Base-by-base conservation (phyloP, 305 asterid genomes). In the Fraxinus paxiana region DNA sequence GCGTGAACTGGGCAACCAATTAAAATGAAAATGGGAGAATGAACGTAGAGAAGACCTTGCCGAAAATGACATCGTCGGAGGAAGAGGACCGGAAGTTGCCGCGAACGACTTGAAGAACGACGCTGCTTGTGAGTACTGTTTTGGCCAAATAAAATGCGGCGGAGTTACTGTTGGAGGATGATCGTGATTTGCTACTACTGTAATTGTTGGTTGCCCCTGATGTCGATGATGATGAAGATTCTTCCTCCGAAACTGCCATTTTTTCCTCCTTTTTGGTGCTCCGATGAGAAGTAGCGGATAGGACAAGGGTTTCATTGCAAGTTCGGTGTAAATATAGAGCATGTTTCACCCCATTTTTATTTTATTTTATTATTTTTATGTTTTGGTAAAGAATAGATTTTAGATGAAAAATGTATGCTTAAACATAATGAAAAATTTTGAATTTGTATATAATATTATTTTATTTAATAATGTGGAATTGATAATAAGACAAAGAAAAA, bases 71-170 rank as follows among this genome's bases (percentile, higher is more conserved):
- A 82, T 96, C 99, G 84, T 87, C 76, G 0, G 97, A 89, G 28
- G 90, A 82, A 70, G 91, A 76, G 46, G 92, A 90, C 85, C 98
- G 98, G 88, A 96, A 89, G 88, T 90, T 97, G 33, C 97, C 98
- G 56, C 88, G 84, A 30, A 92, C 92, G 46, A 94, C 90, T 86
- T 96, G 99, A 69, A 92, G 93, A 81, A 94, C 89, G 35, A 89
- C 95, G 91, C 98, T 92, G 77, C 98, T 93, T 82, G 89, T 87
- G 82, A 92, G 94, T 75, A 96, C 93, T 43, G 97, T 91, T 85
- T 96, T 96, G 61, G 98, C 97, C 77, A 92, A 87, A 86, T 92
- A 96, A 85, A 67, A 90, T 26, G 92, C 85, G 20, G 87, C 90
- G 75, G 81, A 56, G 22, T 72, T 22, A 59, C 84, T 81, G n/a